Evolutionary conservation across 108 stramenopile species (phyloP).

Genomic region (Aurantiochytrium sp.): DNA sequence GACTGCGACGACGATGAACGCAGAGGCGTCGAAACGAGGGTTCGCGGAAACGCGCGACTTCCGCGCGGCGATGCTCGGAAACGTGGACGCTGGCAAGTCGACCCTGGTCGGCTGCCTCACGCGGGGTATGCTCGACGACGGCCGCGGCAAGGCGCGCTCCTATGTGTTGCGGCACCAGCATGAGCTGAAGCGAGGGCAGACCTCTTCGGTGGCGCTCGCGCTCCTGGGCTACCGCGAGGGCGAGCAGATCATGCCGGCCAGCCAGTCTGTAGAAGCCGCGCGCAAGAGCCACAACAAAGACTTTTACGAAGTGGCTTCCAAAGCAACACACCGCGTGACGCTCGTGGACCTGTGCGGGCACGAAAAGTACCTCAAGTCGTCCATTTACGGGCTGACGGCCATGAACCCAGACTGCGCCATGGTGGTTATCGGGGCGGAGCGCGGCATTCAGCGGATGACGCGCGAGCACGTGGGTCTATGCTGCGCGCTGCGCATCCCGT

Average conservation of each 20-base stretch:
- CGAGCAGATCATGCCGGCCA: not conserved
- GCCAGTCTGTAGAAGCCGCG: not conserved
- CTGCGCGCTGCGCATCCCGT: constrained; percentile 85
- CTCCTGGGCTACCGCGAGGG: constrained; percentile 60
- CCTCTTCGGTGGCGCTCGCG: constrained; percentile 85
- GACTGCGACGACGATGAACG: too few species aligned
- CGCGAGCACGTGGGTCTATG: constrained; percentile 93
- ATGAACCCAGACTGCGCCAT: constrained; percentile 91
- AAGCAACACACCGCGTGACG: constrained; percentile 72
- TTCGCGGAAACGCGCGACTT: constrained; percentile 55
- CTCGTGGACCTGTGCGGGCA: constrained; percentile 97
- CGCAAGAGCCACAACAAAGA: constrained; percentile 23
- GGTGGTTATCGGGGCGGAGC: constrained; percentile 88
- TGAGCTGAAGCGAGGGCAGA: constrained; percentile 92
- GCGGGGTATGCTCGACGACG: constrained; percentile 83
- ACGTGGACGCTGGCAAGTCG: constrained; percentile 92
- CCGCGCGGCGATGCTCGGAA: constrained; percentile 92
- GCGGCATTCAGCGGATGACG: constrained; percentile 97
- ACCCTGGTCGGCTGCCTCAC: constrained; percentile 91
- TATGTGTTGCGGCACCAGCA: constrained; percentile 93
- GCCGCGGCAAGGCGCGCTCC: constrained; percentile 84
- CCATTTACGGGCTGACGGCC: constrained; percentile 91
- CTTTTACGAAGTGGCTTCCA: constrained; percentile 44
- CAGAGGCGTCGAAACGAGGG: too few species aligned
- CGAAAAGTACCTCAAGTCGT: constrained; percentile 97